Evolutionary conservation across 345 rosid species (phyloP).

Genomic region (Psidium friedrichsthalianum): DNA sequence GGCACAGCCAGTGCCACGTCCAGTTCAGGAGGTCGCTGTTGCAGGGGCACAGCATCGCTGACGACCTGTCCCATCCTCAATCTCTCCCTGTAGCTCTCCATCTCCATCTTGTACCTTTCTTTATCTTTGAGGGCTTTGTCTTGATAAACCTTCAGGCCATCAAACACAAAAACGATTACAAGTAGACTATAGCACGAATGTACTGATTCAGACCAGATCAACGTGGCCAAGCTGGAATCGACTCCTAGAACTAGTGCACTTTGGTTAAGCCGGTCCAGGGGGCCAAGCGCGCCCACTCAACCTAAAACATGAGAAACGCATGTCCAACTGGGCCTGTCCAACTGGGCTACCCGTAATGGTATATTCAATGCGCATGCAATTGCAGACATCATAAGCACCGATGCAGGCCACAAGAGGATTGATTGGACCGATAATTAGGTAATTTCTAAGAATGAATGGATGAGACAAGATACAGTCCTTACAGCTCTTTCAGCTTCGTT

Average conservation of each 20-base stretch:
- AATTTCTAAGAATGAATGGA: not conserved
- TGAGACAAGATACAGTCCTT: constrained; percentile 3
- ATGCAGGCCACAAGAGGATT: not conserved
- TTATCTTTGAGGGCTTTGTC: constrained; percentile 76
- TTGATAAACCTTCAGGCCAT: constrained; percentile 48
- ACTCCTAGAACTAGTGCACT: not conserved
- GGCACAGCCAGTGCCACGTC: constrained; percentile 34
- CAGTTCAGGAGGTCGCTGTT: constrained; percentile 50
- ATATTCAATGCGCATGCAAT: not conserved
- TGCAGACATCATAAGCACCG: not conserved
- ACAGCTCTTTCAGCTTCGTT: constrained; percentile 55
- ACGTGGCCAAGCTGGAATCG: not conserved
- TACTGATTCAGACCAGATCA: not conserved
- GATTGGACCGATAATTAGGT: not conserved
- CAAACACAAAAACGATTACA: not conserved
- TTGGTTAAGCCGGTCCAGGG: not conserved
- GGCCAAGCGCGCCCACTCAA: not conserved
- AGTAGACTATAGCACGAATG: not conserved
- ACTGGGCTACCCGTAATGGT: not conserved
- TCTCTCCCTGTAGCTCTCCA: constrained; percentile 78
- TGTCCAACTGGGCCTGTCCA: too few species aligned
- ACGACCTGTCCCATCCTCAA: constrained; percentile 43
- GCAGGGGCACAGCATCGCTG: constrained; percentile 61
- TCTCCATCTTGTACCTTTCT: constrained; percentile 78
- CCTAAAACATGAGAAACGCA: not conserved